Percentiles rank a stretch among this genome's conserved stretches.
Conservation (phyloP, 1,284 basidiomycete species). For the Xerocomus amazonicus region DNA sequence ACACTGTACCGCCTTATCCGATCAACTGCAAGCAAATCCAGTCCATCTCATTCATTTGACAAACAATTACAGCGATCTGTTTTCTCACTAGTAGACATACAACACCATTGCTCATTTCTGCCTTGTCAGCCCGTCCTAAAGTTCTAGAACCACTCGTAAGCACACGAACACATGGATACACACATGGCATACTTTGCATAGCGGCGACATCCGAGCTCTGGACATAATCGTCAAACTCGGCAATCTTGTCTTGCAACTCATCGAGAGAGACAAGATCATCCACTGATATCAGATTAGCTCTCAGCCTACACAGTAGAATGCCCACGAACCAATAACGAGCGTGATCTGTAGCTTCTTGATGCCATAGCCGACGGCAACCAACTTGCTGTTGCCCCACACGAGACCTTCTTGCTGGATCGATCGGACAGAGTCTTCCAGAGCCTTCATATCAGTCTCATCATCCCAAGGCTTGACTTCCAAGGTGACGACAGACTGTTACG, state of each 20-base stretch:
- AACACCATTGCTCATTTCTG: background rate
- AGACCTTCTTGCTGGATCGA: conserved; percentile 90
- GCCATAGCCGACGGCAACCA: conserved; percentile 94
- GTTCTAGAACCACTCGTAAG: conserved; percentile 19
- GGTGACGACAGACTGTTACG: conserved; percentile 82
- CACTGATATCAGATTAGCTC: conserved; percentile 47
- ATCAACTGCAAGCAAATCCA: conserved; percentile 4
- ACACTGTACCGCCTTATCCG: conserved; percentile 4
- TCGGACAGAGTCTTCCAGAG: conserved; percentile 81
- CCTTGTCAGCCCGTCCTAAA: conserved; percentile 13
- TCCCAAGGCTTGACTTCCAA: conserved; percentile 99
- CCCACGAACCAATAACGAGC: conserved; percentile 80
- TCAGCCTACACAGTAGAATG: background rate
- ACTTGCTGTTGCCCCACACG: conserved; percentile 90
- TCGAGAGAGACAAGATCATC: conserved; percentile 94
- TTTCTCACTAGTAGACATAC: conserved; percentile 8
- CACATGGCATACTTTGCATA: conserved; percentile 72
- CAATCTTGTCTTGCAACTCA: conserved; percentile 89
- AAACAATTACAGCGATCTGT: conserved; percentile 13
- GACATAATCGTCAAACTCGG: conserved; percentile 90
- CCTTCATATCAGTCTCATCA: conserved; percentile 96
- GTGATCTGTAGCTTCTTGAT: conserved; percentile 93
- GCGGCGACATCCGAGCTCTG: conserved; percentile 92
- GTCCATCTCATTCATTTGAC: conserved; percentile 10
- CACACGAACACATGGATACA: background rate